Evolutionary conservation across 2,329 filamentous ascomycete species (phyloP), one percentile per base, ranked within the genome.

Genomic region (Fusarium anthophilum): DNA sequence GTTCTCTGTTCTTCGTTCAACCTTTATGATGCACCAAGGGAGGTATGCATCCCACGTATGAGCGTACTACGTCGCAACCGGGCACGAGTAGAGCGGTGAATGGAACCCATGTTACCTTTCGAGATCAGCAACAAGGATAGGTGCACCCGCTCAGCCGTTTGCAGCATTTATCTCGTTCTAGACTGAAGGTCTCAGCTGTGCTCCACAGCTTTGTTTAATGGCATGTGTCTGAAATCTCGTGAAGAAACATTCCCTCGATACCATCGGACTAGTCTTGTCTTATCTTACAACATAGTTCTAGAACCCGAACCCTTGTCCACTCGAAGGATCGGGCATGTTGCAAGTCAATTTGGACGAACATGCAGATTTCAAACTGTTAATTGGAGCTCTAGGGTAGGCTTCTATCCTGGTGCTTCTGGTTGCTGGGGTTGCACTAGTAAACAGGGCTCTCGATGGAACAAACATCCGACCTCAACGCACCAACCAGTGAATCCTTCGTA

Each of bases 391-490:
- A 70, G 58, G 44, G 66, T 69, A 51, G 17, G 6, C 20, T 8
- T 28, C 5, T 15, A 50, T 30, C 47, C 47, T 30, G 26, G 47
- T 11, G 26, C 18, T 39, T 20, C 35, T 73, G 66, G 71, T 74
- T 74, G 71, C 71, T 54, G 67, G 56, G 71, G 68, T 70, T 70
- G 44, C 71, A 44, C 53, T 55, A 47, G 57, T 60, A 55, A 64
- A 63, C 59, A 67, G 39, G 55, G 57, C n/a, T 32, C 26, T 55
- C 45, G 32, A 56, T 51, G 54, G 24, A 45, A 50, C 57, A 67
- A 63, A 55, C 66, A 63, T 15, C 45, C 41, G 60, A 55, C 41
- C 53, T 53, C 35, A 32, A 26, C 43, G 39, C 32, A 63, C 43
- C 55, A 69, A 37, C 58, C 51, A 69, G 56, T 53, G 50, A 59